A percentile compares a stretch with the other conserved stretches of the same genome.
These are phyloP conservation scores for Athelia sp. DNA, from an alignment of 1,284 basidiomycete genomes.

Conservation along the genomic window DNA sequence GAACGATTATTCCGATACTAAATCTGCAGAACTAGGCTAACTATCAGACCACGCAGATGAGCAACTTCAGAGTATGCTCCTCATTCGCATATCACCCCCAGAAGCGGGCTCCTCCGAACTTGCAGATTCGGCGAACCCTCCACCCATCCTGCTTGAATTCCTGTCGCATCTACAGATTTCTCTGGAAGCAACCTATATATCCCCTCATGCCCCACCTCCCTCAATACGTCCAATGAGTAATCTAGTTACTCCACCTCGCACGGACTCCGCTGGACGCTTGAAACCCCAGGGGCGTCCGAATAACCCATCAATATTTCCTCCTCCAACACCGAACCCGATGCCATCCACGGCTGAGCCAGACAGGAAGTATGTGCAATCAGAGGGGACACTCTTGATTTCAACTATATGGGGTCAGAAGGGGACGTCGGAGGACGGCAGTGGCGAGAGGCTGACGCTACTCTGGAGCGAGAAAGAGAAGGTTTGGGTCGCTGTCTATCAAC, in stretches of 20 bases:
- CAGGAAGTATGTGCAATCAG: constrained; percentile 66
- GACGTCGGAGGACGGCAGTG: constrained; percentile 30
- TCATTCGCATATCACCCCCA: constrained; percentile 45
- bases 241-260: constrained; percentile 44
- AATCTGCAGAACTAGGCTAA: background rate
- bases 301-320: constrained; percentile 64
- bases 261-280: constrained; percentile 33
- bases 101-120: constrained; percentile 25
- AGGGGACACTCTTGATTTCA: constrained; percentile 69
- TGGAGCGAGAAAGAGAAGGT: constrained; percentile 51
- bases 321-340: constrained; percentile 70
- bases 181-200: constrained; percentile 78
- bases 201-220: constrained; percentile 31
- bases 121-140: constrained; percentile 36
- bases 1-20: constrained; percentile 13
- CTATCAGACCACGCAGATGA: constrained; percentile 48
- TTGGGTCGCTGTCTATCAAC: constrained; percentile 76
- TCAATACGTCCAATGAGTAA: constrained; percentile 22
- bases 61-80: constrained; percentile 65
- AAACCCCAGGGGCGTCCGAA: constrained; percentile 25
- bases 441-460: constrained; percentile 57
- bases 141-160: constrained; percentile 54
- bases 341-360: constrained; percentile 66
- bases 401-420: constrained; percentile 65
- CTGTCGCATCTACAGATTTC: constrained; percentile 72